Base-by-base conservation (phyloP, 805 yeast species). In the Cyberlindnera meyerae region DNA sequence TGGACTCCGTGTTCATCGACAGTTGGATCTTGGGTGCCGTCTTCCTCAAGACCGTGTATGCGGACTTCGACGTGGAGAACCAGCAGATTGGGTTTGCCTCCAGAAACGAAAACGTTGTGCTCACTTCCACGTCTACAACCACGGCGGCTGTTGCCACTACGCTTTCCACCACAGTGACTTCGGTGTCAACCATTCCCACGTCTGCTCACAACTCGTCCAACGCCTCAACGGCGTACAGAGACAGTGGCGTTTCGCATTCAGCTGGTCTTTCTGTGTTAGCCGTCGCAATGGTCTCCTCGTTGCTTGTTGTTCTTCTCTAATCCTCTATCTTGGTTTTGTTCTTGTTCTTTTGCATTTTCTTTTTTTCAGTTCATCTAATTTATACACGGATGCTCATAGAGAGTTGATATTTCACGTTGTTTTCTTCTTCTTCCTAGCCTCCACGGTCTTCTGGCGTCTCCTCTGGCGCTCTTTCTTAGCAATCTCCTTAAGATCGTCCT, bases 401-500 rank as follows among this genome's bases (percentile, higher is more conserved):
- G n/a, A n/a, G n/a, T n/a, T n/a, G n/a, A n/a, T n/a, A n/a, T n/a
- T 20, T 20, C 22, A 20, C 9, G 9, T 8, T 9, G 22, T 20
- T 20, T 7, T 32, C 21, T 35, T 36, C 37, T 35, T 27, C 28
- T 29, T 35, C 5, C 25, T 14, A 21, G 38, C 39, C 9, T 20
- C 22, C 15, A 40, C 44, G 18, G 25, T 36, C 20, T 27, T 27
- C 39, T 51, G 57, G 42, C 77, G 68, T 61, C 85, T 71, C 58
- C 73, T 77, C 49, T 71, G 73, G 48, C 88, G 68, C 59, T 83
- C 94, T 58, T 75, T 66, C 48, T 67, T 68, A 3, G 86, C 82
- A 36, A 84, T 82, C 48, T 78, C 77, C 47, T 70, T 67, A 46
- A 84, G 65, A 61, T 84, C 95, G 52, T 84, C 90, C 58, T 81